phyloP scores from a whole-genome alignment of 2,329 filamentous ascomycete genomes.

The Rhynchosporium agropyri region DNA sequence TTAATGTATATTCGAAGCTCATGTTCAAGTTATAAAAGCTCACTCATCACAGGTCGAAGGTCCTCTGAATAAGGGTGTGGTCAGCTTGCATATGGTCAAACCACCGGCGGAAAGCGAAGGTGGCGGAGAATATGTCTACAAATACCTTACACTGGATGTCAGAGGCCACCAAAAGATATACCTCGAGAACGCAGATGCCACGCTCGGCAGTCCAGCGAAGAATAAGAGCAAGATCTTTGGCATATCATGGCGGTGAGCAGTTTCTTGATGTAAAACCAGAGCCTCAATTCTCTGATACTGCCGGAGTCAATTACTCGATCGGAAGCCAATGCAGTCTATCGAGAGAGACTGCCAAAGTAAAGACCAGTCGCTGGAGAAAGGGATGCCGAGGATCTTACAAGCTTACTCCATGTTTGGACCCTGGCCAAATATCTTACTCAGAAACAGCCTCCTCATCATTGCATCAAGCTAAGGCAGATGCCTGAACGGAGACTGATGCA shows the following conservation, averaged over 20 bases:
- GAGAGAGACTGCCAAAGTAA: too few species aligned
- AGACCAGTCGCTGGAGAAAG: too few species aligned
- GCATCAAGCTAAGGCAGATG: too few species aligned
- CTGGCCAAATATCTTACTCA: too few species aligned
- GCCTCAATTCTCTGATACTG: too few species aligned
- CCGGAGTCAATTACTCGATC: too few species aligned
- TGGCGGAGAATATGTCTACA: slow-evolving; percentile 76
- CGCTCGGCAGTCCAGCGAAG: slow-evolving; percentile 34
- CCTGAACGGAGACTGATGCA: too few species aligned
- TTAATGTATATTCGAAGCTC: slow-evolving; percentile 62
- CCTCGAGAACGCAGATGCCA: slow-evolving; percentile 60
- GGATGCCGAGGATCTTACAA: too few species aligned
- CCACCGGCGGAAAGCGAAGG: slow-evolving; percentile 67
- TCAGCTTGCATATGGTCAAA: slow-evolving; percentile 77
- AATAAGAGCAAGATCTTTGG: slow-evolving; percentile 42
- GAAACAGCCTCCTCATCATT: too few species aligned
- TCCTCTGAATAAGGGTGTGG: slow-evolving; percentile 70
- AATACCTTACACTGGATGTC: slow-evolving; percentile 78
- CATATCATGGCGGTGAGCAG: slow-evolving; percentile 36
- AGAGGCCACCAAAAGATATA: slow-evolving; percentile 69
- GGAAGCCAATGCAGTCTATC: too few species aligned
- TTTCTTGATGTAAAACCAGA: too few species aligned
- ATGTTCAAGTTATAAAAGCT: slow-evolving; percentile 27
- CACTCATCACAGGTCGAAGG: slow-evolving; percentile 67
- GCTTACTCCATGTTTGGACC: too few species aligned